Base-by-base conservation (phyloP, 2,329 filamentous ascomycete species). In the Penicillium sp. region DNA sequence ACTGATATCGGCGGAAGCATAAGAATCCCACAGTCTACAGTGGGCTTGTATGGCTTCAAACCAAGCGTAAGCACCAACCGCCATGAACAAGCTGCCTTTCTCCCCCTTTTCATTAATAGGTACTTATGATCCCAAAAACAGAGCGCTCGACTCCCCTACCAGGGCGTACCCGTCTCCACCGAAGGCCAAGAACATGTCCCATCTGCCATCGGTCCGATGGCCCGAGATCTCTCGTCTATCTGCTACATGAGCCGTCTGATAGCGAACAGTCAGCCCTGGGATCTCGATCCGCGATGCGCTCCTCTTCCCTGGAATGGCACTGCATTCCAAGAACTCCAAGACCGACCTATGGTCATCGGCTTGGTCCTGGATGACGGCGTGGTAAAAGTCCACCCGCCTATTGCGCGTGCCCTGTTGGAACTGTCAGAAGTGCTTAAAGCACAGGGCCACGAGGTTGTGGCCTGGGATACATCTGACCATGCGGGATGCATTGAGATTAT, bases 141-240 rank as follows among this genome's bases (percentile, higher is more conserved):
- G 83, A 86, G 81, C 61, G 76, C 77, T 2, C 78, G 85, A 6
- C 67, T 87, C 0, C 83, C 86, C 0, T 88, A 87, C 50, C 67
- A 78, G 13, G 84, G 83, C 0, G 82, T 85, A 0, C 77, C 83
- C 0, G 85, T 87, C 0, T 86, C 84, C 0, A 86, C 82, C 0
- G 84, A 87, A 41, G 84, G 86, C 35, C 85, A 88, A 64, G 83
- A 87, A 55, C 84, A 88, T 68, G 82, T 88, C 0, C 85, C 85
- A 1, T 88, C 85, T 0, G 79, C 84, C 0, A 73, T 87, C n/a
- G 85, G 86, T 0, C 86, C 86, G 1, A 78, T 89, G 74, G 75
- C 82, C 6, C 76, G 84, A 6, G 78, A 76, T 57, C 67, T 86
- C 4, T 68, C 75, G 3, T 83, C 84, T 0, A 71, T 88, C 2